Percentiles rank a stretch among this genome's conserved stretches.
Evolutionary conservation across 768 basidiomycete species (phyloP).

Genomic region (Holtermanniella nyarrowii): DNA sequence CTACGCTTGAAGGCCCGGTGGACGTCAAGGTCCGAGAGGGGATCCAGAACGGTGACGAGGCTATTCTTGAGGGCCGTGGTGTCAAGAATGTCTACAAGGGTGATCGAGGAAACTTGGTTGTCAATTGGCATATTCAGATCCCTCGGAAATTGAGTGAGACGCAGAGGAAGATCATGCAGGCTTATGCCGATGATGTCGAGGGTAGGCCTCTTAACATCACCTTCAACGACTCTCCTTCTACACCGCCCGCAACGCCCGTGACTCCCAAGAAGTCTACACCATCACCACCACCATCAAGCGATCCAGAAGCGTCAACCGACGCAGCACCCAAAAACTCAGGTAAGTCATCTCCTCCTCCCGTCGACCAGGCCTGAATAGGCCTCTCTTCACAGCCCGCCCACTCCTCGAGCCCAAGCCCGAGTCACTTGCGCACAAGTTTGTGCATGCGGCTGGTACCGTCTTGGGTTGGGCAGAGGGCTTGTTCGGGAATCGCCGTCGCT

Average conservation of each 20-base stretch:
- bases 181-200: conserved; percentile 88
- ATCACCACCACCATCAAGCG: background rate
- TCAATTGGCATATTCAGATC: conserved; percentile 74
- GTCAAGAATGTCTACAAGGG: conserved; percentile 44
- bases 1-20: conserved; percentile 89
- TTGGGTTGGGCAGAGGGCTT: background rate
- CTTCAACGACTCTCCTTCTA: conserved; percentile 11
- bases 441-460: background rate
- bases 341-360: too few relatives aligned
- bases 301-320: too few relatives aligned
- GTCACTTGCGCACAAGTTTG: background rate
- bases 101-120: conserved; percentile 62
- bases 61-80: conserved; percentile 82
- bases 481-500: background rate
- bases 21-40: conserved; percentile 85
- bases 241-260: too few relatives aligned
- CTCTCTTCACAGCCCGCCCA: background rate
- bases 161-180: conserved; percentile 77
- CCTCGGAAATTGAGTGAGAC: conserved; percentile 58
- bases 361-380: background rate
- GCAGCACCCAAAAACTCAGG: too few relatives aligned
- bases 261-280: background rate
- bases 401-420: background rate
- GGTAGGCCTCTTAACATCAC: conserved; percentile 45
- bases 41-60: conserved; percentile 94